Percentiles rank a stretch among this genome's conserved stretches.
These are phyloP conservation scores for Chlamydomonas reinhardtii DNA, from an alignment of 163 green algal genomes.

Conservation along the genomic window DNA sequence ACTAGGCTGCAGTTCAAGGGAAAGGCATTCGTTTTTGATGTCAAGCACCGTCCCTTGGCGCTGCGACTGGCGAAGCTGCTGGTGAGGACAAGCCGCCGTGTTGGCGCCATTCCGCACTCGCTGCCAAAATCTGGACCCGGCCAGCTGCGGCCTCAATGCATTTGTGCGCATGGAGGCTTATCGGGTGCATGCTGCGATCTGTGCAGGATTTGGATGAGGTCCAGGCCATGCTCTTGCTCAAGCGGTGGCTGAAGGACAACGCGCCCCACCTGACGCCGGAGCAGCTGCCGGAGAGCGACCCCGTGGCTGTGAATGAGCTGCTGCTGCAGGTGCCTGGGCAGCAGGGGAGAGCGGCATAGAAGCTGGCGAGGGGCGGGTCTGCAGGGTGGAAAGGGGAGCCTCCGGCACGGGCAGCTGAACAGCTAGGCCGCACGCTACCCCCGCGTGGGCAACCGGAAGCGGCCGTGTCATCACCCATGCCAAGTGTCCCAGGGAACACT, in stretches of 20 bases:
- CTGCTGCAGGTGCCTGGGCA: slow-evolving; percentile 40
- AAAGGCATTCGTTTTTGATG: slow-evolving; percentile 51
- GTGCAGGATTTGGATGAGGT: slow-evolving; percentile 69
- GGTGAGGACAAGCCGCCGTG: slow-evolving; percentile 45
- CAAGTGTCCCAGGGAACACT: too few relatives aligned
- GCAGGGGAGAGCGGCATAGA: too few relatives aligned
- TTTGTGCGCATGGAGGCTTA: background rate
- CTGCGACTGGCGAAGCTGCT: slow-evolving; percentile 48
- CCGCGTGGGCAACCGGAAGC: too few relatives aligned
- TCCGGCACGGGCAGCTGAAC: too few relatives aligned
- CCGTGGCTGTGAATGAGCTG: background rate
- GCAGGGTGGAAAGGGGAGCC: too few relatives aligned
- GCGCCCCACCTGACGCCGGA: slow-evolving; percentile 31
- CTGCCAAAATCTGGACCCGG: too few relatives aligned
- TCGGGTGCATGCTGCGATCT: too few relatives aligned
- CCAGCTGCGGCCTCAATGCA: too few relatives aligned
- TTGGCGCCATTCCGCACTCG: slow-evolving; percentile 19
- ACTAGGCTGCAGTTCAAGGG: slow-evolving; percentile 34
- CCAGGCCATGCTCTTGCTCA: slow-evolving; percentile 67
- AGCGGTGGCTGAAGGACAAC: slow-evolving; percentile 66
- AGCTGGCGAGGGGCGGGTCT: too few relatives aligned
- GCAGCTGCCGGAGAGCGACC: slow-evolving; percentile 27
- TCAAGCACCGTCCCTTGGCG: slow-evolving; percentile 34
- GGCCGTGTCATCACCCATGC: too few relatives aligned
- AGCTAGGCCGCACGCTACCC: too few relatives aligned